Evolutionary conservation across 805 yeast genomes (phyloP).

Genomic region (Lipomyces spencermartinsiae): DNA sequence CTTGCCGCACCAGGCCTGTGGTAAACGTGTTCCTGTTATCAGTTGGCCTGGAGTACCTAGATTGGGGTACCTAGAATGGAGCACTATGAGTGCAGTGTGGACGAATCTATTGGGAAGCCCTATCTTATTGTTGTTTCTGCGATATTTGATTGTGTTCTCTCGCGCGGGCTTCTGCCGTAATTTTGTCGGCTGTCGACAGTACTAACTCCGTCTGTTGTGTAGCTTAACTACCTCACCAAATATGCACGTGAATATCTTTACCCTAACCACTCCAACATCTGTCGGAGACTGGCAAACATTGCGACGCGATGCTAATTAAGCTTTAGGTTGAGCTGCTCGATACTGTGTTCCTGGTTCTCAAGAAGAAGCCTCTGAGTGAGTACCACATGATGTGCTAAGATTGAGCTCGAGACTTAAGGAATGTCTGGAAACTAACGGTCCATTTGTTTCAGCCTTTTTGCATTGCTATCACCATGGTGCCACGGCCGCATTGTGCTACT

Average conservation of each 20-base stretch:
- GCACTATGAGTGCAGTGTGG: background rate
- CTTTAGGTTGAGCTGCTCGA: conserved; percentile 75
- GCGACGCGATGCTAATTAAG: conserved; percentile 15
- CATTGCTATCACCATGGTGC: conserved; percentile 99
- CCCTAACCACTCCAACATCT: conserved; percentile 15
- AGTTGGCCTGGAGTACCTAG: background rate
- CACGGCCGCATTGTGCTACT: conserved; percentile 91
- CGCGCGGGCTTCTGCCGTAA: background rate
- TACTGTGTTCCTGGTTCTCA: conserved; percentile 88
- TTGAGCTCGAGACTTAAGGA: background rate
- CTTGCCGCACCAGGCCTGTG: conserved; percentile 1
- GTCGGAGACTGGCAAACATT: too few relatives aligned
- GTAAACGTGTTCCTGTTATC: background rate
- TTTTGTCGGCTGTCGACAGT: conserved; percentile 5
- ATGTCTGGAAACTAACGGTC: background rate
- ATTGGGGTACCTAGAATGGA: background rate
- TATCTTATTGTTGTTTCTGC: background rate
- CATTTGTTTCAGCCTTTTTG: conserved; percentile 60
- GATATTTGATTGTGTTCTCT: background rate
- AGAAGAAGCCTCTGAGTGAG: conserved; percentile 79
- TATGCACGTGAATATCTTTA: conserved; percentile 48
- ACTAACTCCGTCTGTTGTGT: conserved; percentile 17
- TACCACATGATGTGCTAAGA: background rate
- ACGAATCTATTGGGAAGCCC: background rate
- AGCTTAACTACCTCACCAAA: conserved; percentile 85